Base-by-base conservation (phyloP, 495 filamentous ascomycete species). In the Penicillium chermesinum region DNA sequence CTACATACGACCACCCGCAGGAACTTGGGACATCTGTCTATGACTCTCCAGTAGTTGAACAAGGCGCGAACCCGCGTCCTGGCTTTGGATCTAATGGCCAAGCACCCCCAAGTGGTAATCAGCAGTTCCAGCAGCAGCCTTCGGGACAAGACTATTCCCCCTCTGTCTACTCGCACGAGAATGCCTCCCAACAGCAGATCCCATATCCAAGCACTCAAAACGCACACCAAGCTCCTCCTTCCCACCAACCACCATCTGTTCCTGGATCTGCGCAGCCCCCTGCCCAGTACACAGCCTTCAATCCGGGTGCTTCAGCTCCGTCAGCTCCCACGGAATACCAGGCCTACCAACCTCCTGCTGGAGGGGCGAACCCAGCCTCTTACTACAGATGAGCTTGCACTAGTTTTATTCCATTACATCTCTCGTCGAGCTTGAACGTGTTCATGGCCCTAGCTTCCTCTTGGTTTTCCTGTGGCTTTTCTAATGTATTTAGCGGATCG, bases 21-120 rank as follows among this genome's bases (percentile, higher is more conserved):
- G 88, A 94, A 72, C 72, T 94, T 34, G 85, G 86, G 25, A 89
- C 88, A n/a, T 86, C 86, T 5, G 79, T 80, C 9, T 94, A 93
- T 53, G 86, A 91, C 58, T 88, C 86, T 5, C 88, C 88, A 15
- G 78, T 87, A 30, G 83, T 82, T 33, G 83, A 82, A 25, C 66
- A 67, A 20, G 46, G 58, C 37, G 14, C 46, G 19, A 37, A 30
- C 15, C 69, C 74, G 27, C 68, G 64, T 44, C 65, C 63, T 34
- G 76, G 76, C 40, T 78, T 75, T 44, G 72, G 76, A 42, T 58
- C 69, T 7, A 61, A 63, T 22, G 64, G 66, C 3, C 54, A 64
- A 18, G 65, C 61, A 7, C 71, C 80, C 0, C 62, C 65, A 25
- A 38, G 51, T 8, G 58, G 58, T 38, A 66, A 69, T 44, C 70